These are phyloP conservation scores for Colletotrichum liriopes DNA, from an alignment of 2,329 filamentous ascomycete genomes.

Conservation along the genomic window DNA sequence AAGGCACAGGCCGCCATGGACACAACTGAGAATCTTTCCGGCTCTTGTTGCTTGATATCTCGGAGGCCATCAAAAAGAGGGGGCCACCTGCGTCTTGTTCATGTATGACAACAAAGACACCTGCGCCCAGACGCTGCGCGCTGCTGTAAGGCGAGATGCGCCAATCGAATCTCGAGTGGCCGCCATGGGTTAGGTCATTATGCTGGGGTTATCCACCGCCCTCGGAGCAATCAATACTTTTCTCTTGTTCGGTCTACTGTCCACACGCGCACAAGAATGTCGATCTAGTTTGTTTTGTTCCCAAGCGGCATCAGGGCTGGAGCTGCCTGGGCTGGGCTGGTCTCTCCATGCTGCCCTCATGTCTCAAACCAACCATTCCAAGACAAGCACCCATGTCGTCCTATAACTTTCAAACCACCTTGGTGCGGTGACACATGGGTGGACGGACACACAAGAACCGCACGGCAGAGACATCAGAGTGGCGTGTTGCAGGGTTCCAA, in stretches of 20 bases:
- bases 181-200: slow-evolving; percentile 34
- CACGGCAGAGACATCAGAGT: slow-evolving; percentile 34
- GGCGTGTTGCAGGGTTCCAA: slow-evolving; percentile 34
- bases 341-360: slow-evolving; percentile 9
- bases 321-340: slow-evolving; percentile 13
- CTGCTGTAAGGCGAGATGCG: slow-evolving; percentile 39
- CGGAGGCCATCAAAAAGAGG: slow-evolving; percentile 14
- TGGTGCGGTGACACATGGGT: neutral
- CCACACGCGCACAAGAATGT: neutral
- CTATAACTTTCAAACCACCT: neutral
- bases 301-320: slow-evolving; percentile 4
- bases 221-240: slow-evolving; percentile 21
- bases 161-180: slow-evolving; percentile 40
- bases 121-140: slow-evolving; percentile 37
- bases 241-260: slow-evolving; percentile 11
- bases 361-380: slow-evolving; percentile 31
- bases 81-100: slow-evolving; percentile 25
- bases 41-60: slow-evolving; percentile 29
- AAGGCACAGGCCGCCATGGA: slow-evolving; percentile 20
- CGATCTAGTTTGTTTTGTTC: slow-evolving; percentile 7
- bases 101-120: slow-evolving; percentile 42
- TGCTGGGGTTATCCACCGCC: slow-evolving; percentile 31
- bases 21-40: neutral
- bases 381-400: slow-evolving; percentile 33
- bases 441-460: slow-evolving; percentile 22